Evolutionary conservation across 306 rosid species (phyloP), one percentile per base, ranked within the genome.

Genomic region (Cercis canadensis): DNA sequence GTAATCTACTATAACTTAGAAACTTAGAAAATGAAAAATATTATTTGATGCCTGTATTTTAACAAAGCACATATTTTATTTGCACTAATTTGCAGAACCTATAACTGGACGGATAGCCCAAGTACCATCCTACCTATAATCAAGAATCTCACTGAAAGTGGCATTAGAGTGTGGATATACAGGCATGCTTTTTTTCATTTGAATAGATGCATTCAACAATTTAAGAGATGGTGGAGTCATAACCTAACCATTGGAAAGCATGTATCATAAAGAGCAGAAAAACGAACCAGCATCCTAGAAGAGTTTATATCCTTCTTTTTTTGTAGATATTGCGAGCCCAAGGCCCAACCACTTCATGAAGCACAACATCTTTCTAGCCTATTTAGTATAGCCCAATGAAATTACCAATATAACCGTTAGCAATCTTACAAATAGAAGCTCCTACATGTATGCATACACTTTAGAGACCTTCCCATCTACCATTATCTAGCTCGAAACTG

Each of bases 141-240:
- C 73, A n/a, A 77, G 55, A 14, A 77, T 40, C 82, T 77, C 19
- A 67, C 63, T 0, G n/a, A 16, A 31, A 73, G 7, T 19, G 34
- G 51, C 24, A 73, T 77, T 33, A 58, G 40, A 33, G 12, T 81
- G 61, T 77, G 86, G 80, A 74, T 77, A 34, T 77, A 81, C 72
- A 81, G 81, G 85, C 12, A 57, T 67, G 65, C 10, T 19, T 16
- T 34, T 57, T 57, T 57, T 62, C 37, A 11, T 19, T 45, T 1
- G 40, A 8, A 24, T 51, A n/a, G 6, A 17, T 3, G 6, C 24
- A 17, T 31, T 29, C 8, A 45, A 46, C 17, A 13, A 10, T 73
- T 8, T 34, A 34, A 34, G 5, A 34, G 5, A 34, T 3, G 39
- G 39, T 34, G 39, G 7, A 34, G 7, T 34, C 39, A 34, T 7